Percentiles rank a stretch among this genome's conserved stretches.
phyloP scores from a whole-genome alignment of 2,329 filamentous ascomycete species.

The Phyllosticta ampelicida region DNA sequence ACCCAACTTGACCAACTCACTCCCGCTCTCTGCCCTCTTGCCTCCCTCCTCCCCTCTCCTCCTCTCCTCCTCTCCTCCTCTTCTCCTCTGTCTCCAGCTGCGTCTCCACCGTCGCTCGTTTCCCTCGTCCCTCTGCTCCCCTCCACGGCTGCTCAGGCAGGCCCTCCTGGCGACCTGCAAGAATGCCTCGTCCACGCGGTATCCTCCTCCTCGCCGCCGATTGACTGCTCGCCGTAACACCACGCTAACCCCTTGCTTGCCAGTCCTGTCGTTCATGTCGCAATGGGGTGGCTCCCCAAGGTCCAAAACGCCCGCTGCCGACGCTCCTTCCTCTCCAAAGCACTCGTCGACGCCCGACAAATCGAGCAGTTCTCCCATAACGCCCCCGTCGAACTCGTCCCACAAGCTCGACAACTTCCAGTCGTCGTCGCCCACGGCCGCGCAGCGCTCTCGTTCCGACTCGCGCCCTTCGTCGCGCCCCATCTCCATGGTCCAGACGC shows the following conservation, averaged over 20 bases:
- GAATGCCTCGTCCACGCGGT: slow-evolving; percentile 25
- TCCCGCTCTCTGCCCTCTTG: neutral
- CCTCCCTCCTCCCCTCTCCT: neutral
- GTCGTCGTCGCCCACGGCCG: slow-evolving; percentile 21
- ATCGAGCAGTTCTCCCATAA: slow-evolving; percentile 1
- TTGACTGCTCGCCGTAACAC: neutral
- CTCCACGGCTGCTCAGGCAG: neutral
- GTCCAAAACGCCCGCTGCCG: slow-evolving; percentile 17
- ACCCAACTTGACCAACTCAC: neutral
- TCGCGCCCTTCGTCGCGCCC: slow-evolving; percentile 53
- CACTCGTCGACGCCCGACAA: neutral
- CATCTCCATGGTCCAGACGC: slow-evolving; percentile 75
- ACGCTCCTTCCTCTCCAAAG: slow-evolving; percentile 18
- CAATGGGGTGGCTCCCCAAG: slow-evolving; percentile 48
- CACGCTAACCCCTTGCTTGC: slow-evolving; percentile 11
- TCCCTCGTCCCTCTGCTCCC: neutral
- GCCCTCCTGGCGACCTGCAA: neutral
- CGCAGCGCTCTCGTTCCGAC: slow-evolving; percentile 35
- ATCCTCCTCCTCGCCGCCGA: neutral
- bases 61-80: neutral
- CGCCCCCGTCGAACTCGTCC: slow-evolving; percentile 18
- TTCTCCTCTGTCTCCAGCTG: neutral
- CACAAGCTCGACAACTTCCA: slow-evolving; percentile 22
- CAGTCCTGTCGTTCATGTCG: slow-evolving; percentile 85
- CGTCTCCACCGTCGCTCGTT: slow-evolving; percentile 5